Conservation (phyloP, 345 rosid species). For the Lagerstroemia speciosa region DNA sequence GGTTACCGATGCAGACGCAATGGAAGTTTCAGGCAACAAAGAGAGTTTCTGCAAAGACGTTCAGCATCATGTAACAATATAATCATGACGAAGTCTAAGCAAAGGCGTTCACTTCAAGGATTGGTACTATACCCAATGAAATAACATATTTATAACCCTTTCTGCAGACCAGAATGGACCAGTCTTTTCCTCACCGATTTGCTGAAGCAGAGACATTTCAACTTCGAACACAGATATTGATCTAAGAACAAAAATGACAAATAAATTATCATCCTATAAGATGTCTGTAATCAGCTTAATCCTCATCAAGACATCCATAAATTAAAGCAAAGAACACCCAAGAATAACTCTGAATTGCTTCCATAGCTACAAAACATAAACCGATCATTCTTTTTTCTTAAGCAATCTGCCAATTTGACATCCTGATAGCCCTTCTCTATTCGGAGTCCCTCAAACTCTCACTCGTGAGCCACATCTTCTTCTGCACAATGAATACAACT, state of each 20-base stretch:
- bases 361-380: neutral
- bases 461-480: conserved; percentile 82
- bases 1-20: too few species aligned
- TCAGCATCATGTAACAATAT: too few species aligned
- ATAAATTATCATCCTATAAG: neutral
- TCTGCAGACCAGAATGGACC: too few species aligned
- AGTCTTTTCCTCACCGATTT: neutral
- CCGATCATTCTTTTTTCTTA: neutral
- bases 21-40: too few species aligned
- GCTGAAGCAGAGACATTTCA: neutral
- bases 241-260: neutral
- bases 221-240: neutral
- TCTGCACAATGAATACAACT: conserved; percentile 46
- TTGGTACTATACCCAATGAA: too few species aligned
- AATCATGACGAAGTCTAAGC: too few species aligned
- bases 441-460: conserved; percentile 64
- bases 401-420: neutral
- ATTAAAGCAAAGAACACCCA: neutral
- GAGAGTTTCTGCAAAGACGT: too few species aligned
- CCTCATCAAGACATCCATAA: neutral
- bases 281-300: neutral
- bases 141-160: too few species aligned
- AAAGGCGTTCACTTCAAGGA: too few species aligned
- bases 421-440: conserved; percentile 14
- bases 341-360: neutral